Percentiles rank a stretch among this genome's conserved stretches.
These are phyloP conservation scores for Centrapalus pauciflorus DNA, from an alignment of 129 eudicot species.

Conservation along the genomic window DNA sequence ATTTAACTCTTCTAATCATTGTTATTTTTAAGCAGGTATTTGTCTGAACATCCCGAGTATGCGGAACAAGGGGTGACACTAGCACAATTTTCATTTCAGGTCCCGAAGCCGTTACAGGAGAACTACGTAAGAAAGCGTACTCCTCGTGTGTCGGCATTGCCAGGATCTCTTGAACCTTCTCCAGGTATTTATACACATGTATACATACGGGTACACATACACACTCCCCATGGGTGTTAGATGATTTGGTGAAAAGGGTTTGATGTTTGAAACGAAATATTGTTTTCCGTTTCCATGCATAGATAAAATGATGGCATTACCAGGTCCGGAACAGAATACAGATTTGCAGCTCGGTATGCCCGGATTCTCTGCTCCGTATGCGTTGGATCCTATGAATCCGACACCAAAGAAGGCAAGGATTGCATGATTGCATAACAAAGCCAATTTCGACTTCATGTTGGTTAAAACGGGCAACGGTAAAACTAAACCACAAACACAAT, in stretches of 20 bases:
- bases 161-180: conserved; percentile 28
- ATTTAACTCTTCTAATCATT: too few species aligned
- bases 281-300: conserved; percentile 6
- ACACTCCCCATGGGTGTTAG: too few species aligned
- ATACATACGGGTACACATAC: too few species aligned
- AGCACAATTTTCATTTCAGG: conserved; percentile 71
- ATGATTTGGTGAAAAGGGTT: not conserved
- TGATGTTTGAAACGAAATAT: not conserved
- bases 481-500: not conserved
- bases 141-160: conserved; percentile 26
- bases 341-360: conserved; percentile 42
- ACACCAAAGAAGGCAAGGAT: conserved; percentile 20
- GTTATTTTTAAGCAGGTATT: conserved; percentile 38
- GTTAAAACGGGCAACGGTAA: not conserved
- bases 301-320: conserved; percentile 43
- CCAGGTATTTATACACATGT: conserved; percentile 31
- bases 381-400: not conserved
- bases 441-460: not conserved
- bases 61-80: conserved; percentile 43
- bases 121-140: conserved; percentile 60
- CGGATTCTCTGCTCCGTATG: conserved; percentile 14
- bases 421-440: too few species aligned
- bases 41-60: conserved; percentile 54
- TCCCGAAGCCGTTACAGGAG: conserved; percentile 76
- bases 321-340: conserved; percentile 35